Percentiles rank a stretch among this genome's conserved stretches.
These are phyloP conservation scores for Emmonsia crescens DNA, from an alignment of 2,329 filamentous ascomycete genomes.

Conservation along the genomic window DNA sequence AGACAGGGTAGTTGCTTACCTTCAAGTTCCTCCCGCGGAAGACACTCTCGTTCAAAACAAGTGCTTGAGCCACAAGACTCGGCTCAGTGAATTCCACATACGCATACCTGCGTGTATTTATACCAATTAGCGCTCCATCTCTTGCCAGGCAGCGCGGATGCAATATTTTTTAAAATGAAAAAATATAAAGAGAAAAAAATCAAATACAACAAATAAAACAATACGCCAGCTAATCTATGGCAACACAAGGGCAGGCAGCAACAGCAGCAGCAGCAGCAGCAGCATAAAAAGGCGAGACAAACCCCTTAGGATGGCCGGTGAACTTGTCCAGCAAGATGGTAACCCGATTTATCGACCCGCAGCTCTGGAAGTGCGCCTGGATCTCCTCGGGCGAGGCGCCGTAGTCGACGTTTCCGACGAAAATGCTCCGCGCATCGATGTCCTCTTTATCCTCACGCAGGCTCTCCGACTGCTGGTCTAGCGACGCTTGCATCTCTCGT, in stretches of 20 bases:
- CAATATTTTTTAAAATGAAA: neutral
- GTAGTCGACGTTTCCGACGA: constrained; percentile 98
- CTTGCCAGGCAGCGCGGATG: constrained; percentile 49
- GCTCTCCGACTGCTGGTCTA: constrained; percentile 76
- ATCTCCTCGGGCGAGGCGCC: constrained; percentile 95
- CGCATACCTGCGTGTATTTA: constrained; percentile 60
- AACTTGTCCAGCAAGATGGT: constrained; percentile 98
- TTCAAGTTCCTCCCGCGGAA: constrained; percentile 94
- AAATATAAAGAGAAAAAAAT: neutral
- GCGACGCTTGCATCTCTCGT: constrained; percentile 71
- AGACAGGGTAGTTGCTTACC: constrained; percentile 46
- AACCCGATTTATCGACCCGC: constrained; percentile 93
- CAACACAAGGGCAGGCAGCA: neutral
- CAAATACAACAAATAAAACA: neutral
- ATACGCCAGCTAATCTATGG: neutral
- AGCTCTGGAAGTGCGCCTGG: constrained; percentile 95
- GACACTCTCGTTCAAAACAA: constrained; percentile 91
- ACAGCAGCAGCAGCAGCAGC: neutral
- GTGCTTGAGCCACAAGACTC: constrained; percentile 78
- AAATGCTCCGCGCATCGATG: constrained; percentile 88
- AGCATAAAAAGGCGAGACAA: constrained; percentile 31
- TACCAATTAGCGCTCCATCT: constrained; percentile 33
- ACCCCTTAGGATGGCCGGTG: constrained; percentile 98
- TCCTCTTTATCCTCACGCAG: constrained; percentile 90
- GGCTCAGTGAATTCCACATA: constrained; percentile 98